Percentiles rank a stretch among this genome's conserved stretches.
Conservation (phyloP, 768 basidiomycete genomes). For the Naematelia encephala region DNA sequence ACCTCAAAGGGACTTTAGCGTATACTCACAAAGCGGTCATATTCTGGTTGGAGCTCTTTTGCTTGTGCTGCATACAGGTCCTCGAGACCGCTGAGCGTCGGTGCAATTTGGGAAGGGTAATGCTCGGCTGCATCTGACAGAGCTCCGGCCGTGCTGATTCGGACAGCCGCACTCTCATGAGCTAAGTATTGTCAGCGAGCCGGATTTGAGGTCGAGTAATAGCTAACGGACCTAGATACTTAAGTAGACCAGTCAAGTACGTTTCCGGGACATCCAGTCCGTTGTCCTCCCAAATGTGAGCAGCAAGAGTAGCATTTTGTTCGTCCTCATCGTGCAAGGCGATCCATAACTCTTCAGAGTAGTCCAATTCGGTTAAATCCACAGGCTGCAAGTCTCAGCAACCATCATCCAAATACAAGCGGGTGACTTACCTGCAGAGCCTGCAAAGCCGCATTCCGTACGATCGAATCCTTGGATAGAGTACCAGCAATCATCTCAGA, state of each 20-base stretch:
- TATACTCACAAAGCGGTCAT: constrained; percentile 76
- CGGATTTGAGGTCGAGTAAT: too few species aligned
- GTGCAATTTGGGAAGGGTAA: constrained; percentile 62
- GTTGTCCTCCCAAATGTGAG: constrained; percentile 90
- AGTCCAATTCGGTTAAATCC: constrained; percentile 90
- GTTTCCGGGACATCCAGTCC: constrained; percentile 78
- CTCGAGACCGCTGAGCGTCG: constrained; percentile 56
- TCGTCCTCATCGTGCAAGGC: constrained; percentile 85
- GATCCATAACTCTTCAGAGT: constrained; percentile 83
- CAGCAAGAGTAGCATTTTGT: constrained; percentile 78
- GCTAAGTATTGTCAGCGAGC: constrained; percentile 54
- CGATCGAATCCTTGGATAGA: constrained; percentile 79
- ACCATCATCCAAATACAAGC: background rate
- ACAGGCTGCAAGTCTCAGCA: constrained; percentile 63
- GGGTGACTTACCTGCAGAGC: constrained; percentile 66
- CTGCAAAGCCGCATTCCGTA: constrained; percentile 83
- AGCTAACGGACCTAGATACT: constrained; percentile 63
- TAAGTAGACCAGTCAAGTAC: constrained; percentile 61
- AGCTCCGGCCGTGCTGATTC: constrained; percentile 66
- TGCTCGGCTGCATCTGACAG: constrained; percentile 73
- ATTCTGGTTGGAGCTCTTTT: constrained; percentile 82
- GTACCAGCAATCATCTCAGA: constrained; percentile 67
- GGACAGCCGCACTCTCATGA: constrained; percentile 76
- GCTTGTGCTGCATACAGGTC: constrained; percentile 83
- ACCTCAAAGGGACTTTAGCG: background rate